phyloP scores from a whole-genome alignment of 2,329 filamentous ascomycete genomes.

The Xylogone sp. region DNA sequence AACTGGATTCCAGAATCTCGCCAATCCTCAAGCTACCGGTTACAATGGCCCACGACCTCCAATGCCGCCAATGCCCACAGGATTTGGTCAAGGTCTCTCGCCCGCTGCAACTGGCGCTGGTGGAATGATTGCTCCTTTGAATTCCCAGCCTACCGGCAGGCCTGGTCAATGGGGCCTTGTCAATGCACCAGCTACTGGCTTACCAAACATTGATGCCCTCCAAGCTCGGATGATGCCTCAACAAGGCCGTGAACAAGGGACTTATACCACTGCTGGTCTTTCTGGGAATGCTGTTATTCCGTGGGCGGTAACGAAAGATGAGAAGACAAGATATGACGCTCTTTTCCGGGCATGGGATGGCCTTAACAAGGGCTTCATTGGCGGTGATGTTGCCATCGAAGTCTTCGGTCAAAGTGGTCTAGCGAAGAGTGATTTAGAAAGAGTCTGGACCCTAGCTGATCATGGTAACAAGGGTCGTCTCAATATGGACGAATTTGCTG shows the following conservation, averaged over 20 bases:
- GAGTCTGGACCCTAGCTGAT: slow-evolving; percentile 92
- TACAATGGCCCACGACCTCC: slow-evolving; percentile 78
- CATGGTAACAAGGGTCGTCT: slow-evolving; percentile 90
- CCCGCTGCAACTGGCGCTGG: slow-evolving; percentile 63
- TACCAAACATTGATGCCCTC: slow-evolving; percentile 91
- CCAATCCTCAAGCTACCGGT: slow-evolving; percentile 70
- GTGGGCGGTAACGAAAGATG: slow-evolving; percentile 98
- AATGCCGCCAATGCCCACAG: slow-evolving; percentile 77
- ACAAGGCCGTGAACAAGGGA: slow-evolving; percentile 78
- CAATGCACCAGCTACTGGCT: slow-evolving; percentile 81
- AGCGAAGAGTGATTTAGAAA: slow-evolving; percentile 84
- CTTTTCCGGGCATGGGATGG: slow-evolving; percentile 97
- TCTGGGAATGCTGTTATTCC: slow-evolving; percentile 94
- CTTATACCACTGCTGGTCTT: slow-evolving; percentile 80
- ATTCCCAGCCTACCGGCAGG: slow-evolving; percentile 88
- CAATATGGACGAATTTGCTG: slow-evolving; percentile 95
- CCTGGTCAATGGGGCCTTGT: slow-evolving; percentile 99
- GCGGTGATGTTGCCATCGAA: slow-evolving; percentile 88
- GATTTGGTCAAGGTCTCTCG: slow-evolving; percentile 58
- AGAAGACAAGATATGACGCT: slow-evolving; percentile 94
- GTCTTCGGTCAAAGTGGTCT: slow-evolving; percentile 96
- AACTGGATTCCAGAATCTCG: slow-evolving; percentile 65
- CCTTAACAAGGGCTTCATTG: slow-evolving; percentile 86
- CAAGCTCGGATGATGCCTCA: slow-evolving; percentile 98
- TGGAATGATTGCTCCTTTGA: slow-evolving; percentile 55